Evolutionary conservation across 1,284 basidiomycete genomes (phyloP), one percentile per base, ranked within the genome.

Genomic region (Ceratorhiza oryzae-sativae): DNA sequence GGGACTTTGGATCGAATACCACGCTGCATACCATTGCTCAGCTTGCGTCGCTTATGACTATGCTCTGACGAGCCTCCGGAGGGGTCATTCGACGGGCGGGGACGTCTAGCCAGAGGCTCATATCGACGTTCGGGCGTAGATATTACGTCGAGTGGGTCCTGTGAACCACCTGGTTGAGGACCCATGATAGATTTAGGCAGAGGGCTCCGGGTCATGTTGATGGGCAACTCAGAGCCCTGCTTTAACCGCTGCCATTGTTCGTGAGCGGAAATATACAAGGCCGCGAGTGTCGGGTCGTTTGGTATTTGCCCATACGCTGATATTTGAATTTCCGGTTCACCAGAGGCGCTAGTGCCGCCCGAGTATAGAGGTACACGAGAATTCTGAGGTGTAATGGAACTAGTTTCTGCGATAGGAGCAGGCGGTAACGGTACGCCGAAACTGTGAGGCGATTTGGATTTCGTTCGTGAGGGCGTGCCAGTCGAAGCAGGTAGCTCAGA

Each of bases 161-260:
- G 15, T 9, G 59, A 61, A 27, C 59, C 46, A 15, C 20, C 59
- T 34, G 42, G 41, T 34, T 32, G 42, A 13, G 8, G 59, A 48
- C 20, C 42, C 42, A 48, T 15, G 20, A 20, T 27, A n/a, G 39
- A 27, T 25, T 27, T 45, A 27, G 36, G 8, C 3, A 2, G 5
- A 12, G 30, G 20, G 23, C 18, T 20, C 9, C 12, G 42, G n/a
- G 59, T 18, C n/a, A 12, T 15, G 32, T 5, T 60, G 18, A 32
- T 25, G 18, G 58, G 23, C n/a, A 46, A 20, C 32, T 18, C 55
- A 27, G 55, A 27, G 32, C 30, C 56, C 23, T 49, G 42, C 20
- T 71, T 71, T 36, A 71, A 4, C 8, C 12, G n/a, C 20, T 71
- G 41, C 53, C 56, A 71, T 27, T 71, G 53, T 20, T 71, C 45